phyloP scores from a whole-genome alignment of 2,329 filamentous ascomycete genomes.

The Talaromyces atroroseus region DNA sequence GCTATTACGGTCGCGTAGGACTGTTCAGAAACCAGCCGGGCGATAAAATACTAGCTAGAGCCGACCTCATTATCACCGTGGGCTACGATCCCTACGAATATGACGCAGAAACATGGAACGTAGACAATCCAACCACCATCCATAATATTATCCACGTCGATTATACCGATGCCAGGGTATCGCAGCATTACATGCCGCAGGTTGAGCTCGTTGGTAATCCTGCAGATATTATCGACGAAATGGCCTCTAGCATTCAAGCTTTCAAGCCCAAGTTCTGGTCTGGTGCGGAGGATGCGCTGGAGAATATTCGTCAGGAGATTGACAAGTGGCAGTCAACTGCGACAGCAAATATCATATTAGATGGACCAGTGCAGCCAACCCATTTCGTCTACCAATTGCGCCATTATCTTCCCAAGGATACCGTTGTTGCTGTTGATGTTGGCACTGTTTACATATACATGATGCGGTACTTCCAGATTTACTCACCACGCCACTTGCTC shows the following conservation, averaged over 20 bases:
- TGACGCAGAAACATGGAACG: slow-evolving; percentile 13
- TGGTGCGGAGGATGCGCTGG: slow-evolving; percentile 4
- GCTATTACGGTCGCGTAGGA: slow-evolving; percentile 11
- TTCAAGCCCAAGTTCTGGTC: slow-evolving; percentile 9
- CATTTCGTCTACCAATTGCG: slow-evolving; percentile 12
- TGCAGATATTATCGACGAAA: slow-evolving; percentile 11
- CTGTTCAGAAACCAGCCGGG: slow-evolving; percentile 13
- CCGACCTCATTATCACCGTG: slow-evolving; percentile 11
- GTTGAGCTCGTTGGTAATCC: slow-evolving; percentile 13
- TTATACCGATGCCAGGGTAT: slow-evolving; percentile 8
- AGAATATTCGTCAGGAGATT: slow-evolving; percentile 10
- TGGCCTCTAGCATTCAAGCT: slow-evolving; percentile 8
- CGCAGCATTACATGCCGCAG: slow-evolving; percentile 12
- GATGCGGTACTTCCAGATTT: slow-evolving; percentile 13
- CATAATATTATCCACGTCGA: slow-evolving; percentile 13
- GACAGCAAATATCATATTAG: not conserved
- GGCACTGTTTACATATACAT: slow-evolving; percentile 14
- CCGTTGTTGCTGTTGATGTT: slow-evolving; percentile 10
- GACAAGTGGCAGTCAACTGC: slow-evolving; percentile 9
- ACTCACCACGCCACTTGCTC: slow-evolving; percentile 11
- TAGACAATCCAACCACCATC: slow-evolving; percentile 5
- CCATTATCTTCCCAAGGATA: slow-evolving; percentile 4
- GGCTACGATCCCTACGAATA: slow-evolving; percentile 14
- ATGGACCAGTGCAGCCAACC: slow-evolving; percentile 6
- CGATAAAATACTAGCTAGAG: slow-evolving; percentile 10